A percentile compares a stretch with the other conserved stretches of the same genome.
These are phyloP conservation scores for Puccinia polysora DNA, from an alignment of 1,284 basidiomycete species.

Conservation along the genomic window DNA sequence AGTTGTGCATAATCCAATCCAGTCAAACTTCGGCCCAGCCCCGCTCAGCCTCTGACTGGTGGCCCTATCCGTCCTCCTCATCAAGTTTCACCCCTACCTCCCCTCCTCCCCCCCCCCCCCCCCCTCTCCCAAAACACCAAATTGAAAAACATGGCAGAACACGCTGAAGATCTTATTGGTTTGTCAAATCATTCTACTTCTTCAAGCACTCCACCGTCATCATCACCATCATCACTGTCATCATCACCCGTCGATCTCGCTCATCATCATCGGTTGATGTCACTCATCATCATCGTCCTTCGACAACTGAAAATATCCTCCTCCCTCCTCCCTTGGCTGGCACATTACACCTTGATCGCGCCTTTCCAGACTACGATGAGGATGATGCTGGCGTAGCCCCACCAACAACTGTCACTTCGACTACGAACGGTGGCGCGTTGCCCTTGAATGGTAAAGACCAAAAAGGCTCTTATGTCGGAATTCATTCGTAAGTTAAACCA, in stretches of 20 bases:
- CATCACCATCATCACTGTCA: neutral
- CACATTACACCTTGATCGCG: no score
- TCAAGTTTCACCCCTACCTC: no score
- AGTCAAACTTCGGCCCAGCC: no score
- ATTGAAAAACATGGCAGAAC: slow-evolving; percentile 36
- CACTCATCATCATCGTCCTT: no score
- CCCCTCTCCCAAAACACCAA: no score
- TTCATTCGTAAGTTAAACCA: slow-evolving; percentile 64
- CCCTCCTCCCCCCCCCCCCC: no score
- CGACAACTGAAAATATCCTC: no score
- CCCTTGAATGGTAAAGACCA: slow-evolving; percentile 37
- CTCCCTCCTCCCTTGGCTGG: no score
- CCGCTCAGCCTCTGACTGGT: no score
- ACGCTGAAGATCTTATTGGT: slow-evolving; percentile 44
- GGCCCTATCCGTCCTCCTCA: no score
- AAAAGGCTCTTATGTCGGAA: slow-evolving; percentile 91
- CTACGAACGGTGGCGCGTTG: slow-evolving; percentile 9
- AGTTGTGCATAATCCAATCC: no score
- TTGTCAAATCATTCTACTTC: slow-evolving; percentile 1
- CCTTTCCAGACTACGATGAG: slow-evolving; percentile 41
- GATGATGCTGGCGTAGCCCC: slow-evolving; percentile 39
- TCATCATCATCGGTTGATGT: slow-evolving; percentile 15
- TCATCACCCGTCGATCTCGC: neutral
- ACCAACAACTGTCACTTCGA: slow-evolving; percentile 4
- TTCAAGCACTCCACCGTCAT: neutral